These are phyloP conservation scores for Hemileccinum rubropunctum DNA, from an alignment of 768 basidiomycete species.

Conservation along the genomic window DNA sequence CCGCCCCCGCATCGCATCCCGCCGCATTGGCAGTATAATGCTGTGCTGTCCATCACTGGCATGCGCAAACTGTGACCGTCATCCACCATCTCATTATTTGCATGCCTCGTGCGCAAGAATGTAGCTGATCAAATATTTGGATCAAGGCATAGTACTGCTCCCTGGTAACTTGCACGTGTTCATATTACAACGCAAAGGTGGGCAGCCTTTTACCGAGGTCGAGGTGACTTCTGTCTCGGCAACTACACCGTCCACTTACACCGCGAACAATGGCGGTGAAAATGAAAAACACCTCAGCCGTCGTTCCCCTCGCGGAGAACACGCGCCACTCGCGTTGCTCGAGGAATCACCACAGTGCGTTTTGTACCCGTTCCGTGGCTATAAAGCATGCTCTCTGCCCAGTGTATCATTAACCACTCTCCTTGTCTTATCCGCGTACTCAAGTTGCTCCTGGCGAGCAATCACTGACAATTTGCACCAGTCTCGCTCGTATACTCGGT, in stretches of 20 bases:
- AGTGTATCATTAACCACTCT: conserved; percentile 34
- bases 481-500: conserved; percentile 8
- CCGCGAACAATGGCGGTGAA: conserved; percentile 13
- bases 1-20: conserved; percentile 1
- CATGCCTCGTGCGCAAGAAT: conserved; percentile 18
- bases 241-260: conserved; percentile 6
- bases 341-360: conserved; percentile 11
- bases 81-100: background rate
- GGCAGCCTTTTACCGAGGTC: conserved; percentile 12
- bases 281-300: conserved; percentile 8
- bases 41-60: no score
- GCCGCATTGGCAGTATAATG: background rate
- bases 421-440: conserved; percentile 39
- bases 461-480: conserved; percentile 5
- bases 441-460: conserved; percentile 31
- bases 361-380: conserved; percentile 12
- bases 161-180: conserved; percentile 14
- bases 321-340: conserved; percentile 29
- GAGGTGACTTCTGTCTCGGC: conserved; percentile 17
- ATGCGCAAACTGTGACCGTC: no score
- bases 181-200: conserved; percentile 6
- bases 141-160: conserved; percentile 10
- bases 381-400: conserved; percentile 24
- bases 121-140: conserved; percentile 11
- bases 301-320: conserved; percentile 29